phyloP scores from a whole-genome alignment of 345 rosid species.

The Gynandropsis gynandra region DNA sequence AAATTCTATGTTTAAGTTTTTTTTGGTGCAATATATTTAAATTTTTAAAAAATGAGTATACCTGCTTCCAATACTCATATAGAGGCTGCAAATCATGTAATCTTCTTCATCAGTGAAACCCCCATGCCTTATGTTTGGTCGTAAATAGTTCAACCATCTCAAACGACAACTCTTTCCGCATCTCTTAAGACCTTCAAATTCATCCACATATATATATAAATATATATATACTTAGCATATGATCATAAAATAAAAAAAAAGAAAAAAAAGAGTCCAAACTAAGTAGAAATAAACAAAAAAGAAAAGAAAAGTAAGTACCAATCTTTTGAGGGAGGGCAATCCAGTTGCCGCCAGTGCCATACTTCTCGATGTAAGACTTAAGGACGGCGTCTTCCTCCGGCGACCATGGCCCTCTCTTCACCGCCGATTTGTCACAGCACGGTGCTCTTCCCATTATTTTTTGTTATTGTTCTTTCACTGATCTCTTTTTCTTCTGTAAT shows the following conservation, averaged over 20 bases:
- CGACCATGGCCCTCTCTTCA: slow-evolving; percentile 90
- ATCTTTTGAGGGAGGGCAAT: slow-evolving; percentile 71
- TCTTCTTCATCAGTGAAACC: slow-evolving; percentile 71
- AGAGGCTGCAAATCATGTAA: slow-evolving; percentile 48
- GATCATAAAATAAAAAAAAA: no score
- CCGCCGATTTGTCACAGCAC: slow-evolving; percentile 80
- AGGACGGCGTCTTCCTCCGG: slow-evolving; percentile 81
- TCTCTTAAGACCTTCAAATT: slow-evolving; percentile 40
- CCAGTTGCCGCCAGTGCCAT: slow-evolving; percentile 81
- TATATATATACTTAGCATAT: no score
- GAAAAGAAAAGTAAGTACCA: slow-evolving; percentile 31
- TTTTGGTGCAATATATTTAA: not conserved
- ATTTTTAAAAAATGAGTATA: not conserved
- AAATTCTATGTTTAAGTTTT: no score
- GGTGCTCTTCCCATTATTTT: slow-evolving; percentile 75
- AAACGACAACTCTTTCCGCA: slow-evolving; percentile 77
- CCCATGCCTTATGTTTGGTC: slow-evolving; percentile 65
- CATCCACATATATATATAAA: no score
- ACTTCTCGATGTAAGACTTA: slow-evolving; percentile 49
- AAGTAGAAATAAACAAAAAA: not conserved
- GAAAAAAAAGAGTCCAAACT: not conserved
- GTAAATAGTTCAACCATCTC: slow-evolving; percentile 66
- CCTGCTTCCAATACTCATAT: slow-evolving; percentile 40
- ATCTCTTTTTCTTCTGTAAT: slow-evolving; percentile 18
- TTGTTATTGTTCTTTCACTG: slow-evolving; percentile 10